These are phyloP conservation scores for Populus hybrid DNA, from an alignment of 441 rosid genomes.

Conservation along the genomic window DNA sequence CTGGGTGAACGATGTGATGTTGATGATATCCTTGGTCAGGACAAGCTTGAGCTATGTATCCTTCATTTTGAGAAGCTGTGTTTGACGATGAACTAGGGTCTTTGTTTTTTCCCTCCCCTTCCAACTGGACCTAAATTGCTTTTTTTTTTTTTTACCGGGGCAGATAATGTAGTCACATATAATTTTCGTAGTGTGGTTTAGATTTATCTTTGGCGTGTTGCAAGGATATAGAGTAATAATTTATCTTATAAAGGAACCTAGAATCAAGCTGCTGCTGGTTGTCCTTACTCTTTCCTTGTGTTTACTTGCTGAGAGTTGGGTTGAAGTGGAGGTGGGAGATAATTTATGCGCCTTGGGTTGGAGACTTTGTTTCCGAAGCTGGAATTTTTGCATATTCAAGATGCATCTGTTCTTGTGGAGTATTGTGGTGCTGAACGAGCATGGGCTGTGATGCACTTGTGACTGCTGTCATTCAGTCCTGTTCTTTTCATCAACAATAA, in stretches of 20 bases:
- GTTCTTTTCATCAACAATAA: too few relatives aligned
- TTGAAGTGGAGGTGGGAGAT: background rate
- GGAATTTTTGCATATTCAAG: background rate
- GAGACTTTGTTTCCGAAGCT: background rate
- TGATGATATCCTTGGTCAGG: background rate
- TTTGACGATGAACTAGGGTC: background rate
- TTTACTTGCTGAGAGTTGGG: background rate
- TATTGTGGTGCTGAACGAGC: background rate
- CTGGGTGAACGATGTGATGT: background rate
- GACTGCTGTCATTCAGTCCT: background rate
- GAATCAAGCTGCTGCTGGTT: background rate
- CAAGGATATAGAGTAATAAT: slow-evolving; percentile 3
- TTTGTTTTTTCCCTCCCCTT: background rate
- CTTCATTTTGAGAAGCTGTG: background rate
- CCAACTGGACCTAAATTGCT: background rate
- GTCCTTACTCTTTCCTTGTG: background rate
- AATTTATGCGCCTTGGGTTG: background rate
- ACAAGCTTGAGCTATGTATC: background rate
- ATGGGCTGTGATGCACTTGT: background rate
- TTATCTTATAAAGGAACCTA: background rate
- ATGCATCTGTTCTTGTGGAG: background rate
- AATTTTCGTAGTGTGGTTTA: background rate
- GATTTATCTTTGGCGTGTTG: slow-evolving; percentile 10
- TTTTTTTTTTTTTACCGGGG: background rate
- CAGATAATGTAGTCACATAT: background rate